Base-by-base conservation (phyloP, 495 filamentous ascomycete species). In the Hyaloscypha hepaticicola region DNA sequence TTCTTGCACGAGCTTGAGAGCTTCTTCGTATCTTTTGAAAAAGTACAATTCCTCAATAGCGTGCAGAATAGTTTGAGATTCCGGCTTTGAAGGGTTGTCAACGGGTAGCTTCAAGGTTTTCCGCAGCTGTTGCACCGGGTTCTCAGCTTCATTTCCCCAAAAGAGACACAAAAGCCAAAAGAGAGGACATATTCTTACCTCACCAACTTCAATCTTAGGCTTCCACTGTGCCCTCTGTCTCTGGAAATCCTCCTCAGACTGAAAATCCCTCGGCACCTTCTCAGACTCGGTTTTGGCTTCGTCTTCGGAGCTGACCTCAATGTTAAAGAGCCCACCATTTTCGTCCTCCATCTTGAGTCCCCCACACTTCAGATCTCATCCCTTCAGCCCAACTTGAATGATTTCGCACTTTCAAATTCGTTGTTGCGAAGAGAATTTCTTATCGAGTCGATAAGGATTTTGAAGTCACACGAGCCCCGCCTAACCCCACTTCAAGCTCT, bases 31-130 rank as follows among this genome's bases (percentile, higher is more conserved):
- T 14, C 78, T 72, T 1, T 75, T 69, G 45, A 78, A 80, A 70
- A 83, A 85, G 45, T 84, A 86, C 11, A 86, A 71, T 66, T 86
- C 82, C 66, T 86, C 83, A 2, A 81, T 81, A 0, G 82, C 80
- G 68, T 86, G 82, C 12, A 83, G 60, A 21, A 86, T 67, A 6
- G 75, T 74, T 61, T 84, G 80, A 31, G 58, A 63, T 45, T 72
- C 66, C 7, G 45, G 66, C 49, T 73, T 74, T 1, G 65, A 51
- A 1, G 74, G 74, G 2, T 77, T 73, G 16, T 77, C 74, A 7
- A 80, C 61, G 12, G 80, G 78, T 19, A 82, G 60, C n/a, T 68
- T 60, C 55, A 82, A 71, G 0, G 73, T 73, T 41, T 76, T 73
- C 69, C 71, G 75, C 29, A 83, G 74, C 80, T 83, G 53, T 4